A percentile compares a stretch with the other conserved stretches of the same genome.
phyloP scores from a whole-genome alignment of 192 early-diverging fungal genomes.

The Entophlyctis luteolus region DNA sequence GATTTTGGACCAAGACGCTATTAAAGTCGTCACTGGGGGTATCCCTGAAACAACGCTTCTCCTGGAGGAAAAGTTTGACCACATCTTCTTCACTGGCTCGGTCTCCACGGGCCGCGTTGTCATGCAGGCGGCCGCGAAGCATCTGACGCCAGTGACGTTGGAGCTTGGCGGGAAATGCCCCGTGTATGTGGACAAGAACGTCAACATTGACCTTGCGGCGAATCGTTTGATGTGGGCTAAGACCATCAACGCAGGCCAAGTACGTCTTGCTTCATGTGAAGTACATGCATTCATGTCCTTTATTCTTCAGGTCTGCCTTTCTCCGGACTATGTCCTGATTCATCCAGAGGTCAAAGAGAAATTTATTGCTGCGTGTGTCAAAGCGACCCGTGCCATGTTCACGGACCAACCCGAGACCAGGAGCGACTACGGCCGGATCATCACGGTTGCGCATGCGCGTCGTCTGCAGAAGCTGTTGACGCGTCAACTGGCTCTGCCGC shows the following conservation, averaged over 20 bases:
- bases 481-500: conserved; percentile 33
- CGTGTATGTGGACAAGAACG: conserved; percentile 49
- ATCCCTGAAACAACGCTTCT: conserved; percentile 68
- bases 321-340: conserved; percentile 81
- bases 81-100: conserved; percentile 91
- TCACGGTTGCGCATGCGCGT: conserved; percentile 66
- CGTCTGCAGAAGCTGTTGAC: conserved; percentile 60
- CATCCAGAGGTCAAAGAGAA: conserved; percentile 51
- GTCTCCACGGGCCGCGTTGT: conserved; percentile 74
- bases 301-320: conserved; percentile 64
- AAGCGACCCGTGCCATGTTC: conserved; percentile 27
- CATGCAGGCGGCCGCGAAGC: conserved; percentile 82
- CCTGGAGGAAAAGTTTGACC: conserved; percentile 77
- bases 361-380: conserved; percentile 55
- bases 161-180: conserved; percentile 93
- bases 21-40: conserved; percentile 74
- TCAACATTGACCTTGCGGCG: conserved; percentile 59
- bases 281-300: not conserved
- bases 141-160: conserved; percentile 79
- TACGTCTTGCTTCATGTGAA: conserved; percentile 28
- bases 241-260: conserved; percentile 82
- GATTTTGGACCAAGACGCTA: conserved; percentile 68
- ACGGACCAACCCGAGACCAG: conserved; percentile 45
- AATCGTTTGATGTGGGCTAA: conserved; percentile 79
- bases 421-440: conserved; percentile 64